A percentile compares a stretch with the other conserved stretches of the same genome.
Evolutionary conservation across 2,329 filamentous ascomycete genomes (phyloP).

Genomic region (Ceratocystis cubensis): DNA sequence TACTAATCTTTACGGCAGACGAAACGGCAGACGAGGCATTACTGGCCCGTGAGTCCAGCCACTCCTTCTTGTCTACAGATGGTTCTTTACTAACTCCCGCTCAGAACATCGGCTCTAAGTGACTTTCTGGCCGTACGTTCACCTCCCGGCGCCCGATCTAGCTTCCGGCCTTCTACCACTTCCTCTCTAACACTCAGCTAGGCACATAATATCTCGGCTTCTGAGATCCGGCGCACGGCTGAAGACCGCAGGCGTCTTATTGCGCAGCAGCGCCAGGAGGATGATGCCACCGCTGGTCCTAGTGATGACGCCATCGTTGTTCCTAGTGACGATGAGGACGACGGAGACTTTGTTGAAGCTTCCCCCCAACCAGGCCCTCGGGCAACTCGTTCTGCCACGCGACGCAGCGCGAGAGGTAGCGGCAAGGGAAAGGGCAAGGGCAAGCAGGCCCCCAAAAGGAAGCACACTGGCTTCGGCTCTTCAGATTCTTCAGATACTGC

Average conservation of each 20-base stretch:
- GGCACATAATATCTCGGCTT: constrained; percentile 60
- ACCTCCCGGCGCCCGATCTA: background rate
- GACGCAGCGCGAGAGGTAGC: background rate
- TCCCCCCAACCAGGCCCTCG: background rate
- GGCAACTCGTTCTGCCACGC: background rate
- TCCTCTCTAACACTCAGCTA: constrained; percentile 25
- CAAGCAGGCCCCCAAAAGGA: background rate
- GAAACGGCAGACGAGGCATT: constrained; percentile 9
- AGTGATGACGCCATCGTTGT: background rate
- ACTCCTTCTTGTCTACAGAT: constrained; percentile 42
- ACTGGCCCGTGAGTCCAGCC: constrained; percentile 26
- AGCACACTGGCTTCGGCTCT: constrained; percentile 23
- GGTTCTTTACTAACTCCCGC: constrained; percentile 5
- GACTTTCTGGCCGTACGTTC: constrained; percentile 39
- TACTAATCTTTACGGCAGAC: background rate
- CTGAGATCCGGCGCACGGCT: constrained; percentile 41
- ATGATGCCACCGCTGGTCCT: constrained; percentile 11
- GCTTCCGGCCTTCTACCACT: no score
- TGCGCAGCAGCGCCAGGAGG: constrained; percentile 24
- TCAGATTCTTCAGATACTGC: constrained; percentile 21
- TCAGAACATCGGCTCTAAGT: constrained; percentile 41
- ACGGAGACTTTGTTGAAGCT: background rate
- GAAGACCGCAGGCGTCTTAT: constrained; percentile 35
- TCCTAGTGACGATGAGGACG: background rate
- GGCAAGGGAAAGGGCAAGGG: constrained; percentile 17